A percentile compares a stretch with the other conserved stretches of the same genome.
Evolutionary conservation across 306 rosid species (phyloP).

Genomic region (Gynostemma pentaphyllum): DNA sequence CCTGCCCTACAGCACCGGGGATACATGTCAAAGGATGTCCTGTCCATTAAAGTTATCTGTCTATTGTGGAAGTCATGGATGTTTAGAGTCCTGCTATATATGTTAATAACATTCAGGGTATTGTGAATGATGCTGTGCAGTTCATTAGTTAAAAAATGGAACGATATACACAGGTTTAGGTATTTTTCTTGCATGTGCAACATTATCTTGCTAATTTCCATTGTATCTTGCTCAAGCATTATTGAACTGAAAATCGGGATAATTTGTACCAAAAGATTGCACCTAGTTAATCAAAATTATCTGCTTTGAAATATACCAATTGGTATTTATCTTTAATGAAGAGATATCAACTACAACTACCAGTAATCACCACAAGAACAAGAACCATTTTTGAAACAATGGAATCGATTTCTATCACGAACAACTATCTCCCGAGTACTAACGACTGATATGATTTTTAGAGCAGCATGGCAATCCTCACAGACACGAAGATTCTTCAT

Average conservation of each 20-base stretch:
- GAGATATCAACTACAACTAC: constrained; percentile 10
- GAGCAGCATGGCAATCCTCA: constrained; percentile 41
- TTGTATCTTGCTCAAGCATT: neutral
- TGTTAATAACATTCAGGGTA: neutral
- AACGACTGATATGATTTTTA: constrained; percentile 28
- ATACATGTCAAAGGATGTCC: constrained; percentile 38
- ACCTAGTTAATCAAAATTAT: neutral
- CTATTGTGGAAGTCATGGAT: neutral
- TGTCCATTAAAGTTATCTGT: constrained; percentile 19
- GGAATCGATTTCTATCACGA: constrained; percentile 35
- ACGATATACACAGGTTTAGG: neutral
- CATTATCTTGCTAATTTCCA: neutral
- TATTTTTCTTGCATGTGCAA: neutral
- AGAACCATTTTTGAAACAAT: constrained; percentile 32
- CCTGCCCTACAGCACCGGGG: constrained; percentile 25
- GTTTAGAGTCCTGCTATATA: neutral
- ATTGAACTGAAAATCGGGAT: neutral
- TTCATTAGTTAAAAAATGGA: neutral
- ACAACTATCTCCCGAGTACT: constrained; percentile 29
- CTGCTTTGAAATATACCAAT: neutral
- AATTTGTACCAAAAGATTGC: neutral
- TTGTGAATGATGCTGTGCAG: neutral
- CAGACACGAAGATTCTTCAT: constrained; percentile 54
- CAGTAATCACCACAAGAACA: constrained; percentile 40
- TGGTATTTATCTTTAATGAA: neutral